Conservation (phyloP, 257 asterid species). For the Solanum arcanum region DNA sequence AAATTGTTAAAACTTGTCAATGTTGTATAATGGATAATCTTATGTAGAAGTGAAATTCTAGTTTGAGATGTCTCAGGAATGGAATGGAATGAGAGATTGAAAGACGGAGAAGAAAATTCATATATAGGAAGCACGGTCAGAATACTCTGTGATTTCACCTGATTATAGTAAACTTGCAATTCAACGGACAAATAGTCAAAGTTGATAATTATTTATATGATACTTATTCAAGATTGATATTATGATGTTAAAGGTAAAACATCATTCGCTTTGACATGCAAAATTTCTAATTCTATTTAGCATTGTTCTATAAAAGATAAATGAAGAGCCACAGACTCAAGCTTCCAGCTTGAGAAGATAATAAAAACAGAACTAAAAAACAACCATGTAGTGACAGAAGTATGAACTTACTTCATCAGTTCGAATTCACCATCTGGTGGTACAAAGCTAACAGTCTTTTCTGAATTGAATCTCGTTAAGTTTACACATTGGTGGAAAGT, state of each 20-base stretch:
- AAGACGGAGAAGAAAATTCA: neutral
- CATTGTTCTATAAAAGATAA: neutral
- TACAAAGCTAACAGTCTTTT: constrained; percentile 97
- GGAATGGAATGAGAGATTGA: neutral
- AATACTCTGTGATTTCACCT: neutral
- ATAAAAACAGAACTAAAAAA: neutral
- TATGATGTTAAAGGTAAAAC: neutral
- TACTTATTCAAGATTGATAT: neutral
- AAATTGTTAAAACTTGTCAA: neutral
- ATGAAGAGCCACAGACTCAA: neutral
- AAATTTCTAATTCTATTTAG: neutral
- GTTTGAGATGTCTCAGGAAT: neutral
- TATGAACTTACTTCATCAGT: constrained; percentile 86
- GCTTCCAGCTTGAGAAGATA: neutral
- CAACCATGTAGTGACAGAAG: neutral
- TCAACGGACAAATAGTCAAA: neutral
- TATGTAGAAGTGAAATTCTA: neutral
- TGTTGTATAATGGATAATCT: neutral
- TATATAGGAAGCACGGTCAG: neutral
- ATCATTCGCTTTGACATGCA: neutral
- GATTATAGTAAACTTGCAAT: neutral
- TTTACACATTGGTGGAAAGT: constrained; percentile 99
- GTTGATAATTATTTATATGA: neutral
- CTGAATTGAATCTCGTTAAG: constrained; percentile 96
- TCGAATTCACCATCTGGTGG: constrained; percentile 99